A percentile compares a stretch with the other conserved stretches of the same genome.
These are phyloP conservation scores for Gaultheria prostrata DNA, from an alignment of 148 eudicot species.

Conservation along the genomic window DNA sequence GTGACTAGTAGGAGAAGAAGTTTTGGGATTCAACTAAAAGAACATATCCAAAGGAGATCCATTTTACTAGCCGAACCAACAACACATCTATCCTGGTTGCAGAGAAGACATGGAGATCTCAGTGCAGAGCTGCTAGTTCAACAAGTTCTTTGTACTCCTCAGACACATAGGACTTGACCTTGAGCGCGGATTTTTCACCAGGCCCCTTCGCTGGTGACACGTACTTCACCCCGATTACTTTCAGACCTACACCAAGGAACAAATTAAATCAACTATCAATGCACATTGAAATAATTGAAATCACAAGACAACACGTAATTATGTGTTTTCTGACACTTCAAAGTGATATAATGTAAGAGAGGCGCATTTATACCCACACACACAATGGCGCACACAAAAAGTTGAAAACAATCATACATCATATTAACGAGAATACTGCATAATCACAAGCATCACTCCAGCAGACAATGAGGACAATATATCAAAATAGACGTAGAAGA, in stretches of 20 bases:
- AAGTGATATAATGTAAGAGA: neutral
- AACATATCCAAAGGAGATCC: neutral
- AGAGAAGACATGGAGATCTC: constrained; percentile 16
- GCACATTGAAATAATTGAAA: neutral
- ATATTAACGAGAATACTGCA: neutral
- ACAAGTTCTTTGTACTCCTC: constrained; percentile 54
- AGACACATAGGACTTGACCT: constrained; percentile 65
- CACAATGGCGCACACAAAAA: neutral
- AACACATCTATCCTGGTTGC: neutral
- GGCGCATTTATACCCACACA: neutral
- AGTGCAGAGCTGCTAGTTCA: constrained; percentile 50
- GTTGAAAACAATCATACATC: neutral
- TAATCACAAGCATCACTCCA: constrained; percentile 2
- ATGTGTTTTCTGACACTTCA: neutral
- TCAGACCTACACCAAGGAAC: constrained; percentile 46
- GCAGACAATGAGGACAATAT: neutral
- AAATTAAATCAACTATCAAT: neutral
- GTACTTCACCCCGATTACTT: constrained; percentile 66
- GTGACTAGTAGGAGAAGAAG: neutral
- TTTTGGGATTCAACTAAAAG: neutral
- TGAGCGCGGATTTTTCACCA: constrained; percentile 22
- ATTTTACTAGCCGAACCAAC: neutral
- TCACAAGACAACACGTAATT: neutral
- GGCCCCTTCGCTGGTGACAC: constrained; percentile 48
- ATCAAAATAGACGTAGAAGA: neutral